Conservation (phyloP, 495 filamentous ascomycete genomes). For the Penicillium coprophilum region DNA sequence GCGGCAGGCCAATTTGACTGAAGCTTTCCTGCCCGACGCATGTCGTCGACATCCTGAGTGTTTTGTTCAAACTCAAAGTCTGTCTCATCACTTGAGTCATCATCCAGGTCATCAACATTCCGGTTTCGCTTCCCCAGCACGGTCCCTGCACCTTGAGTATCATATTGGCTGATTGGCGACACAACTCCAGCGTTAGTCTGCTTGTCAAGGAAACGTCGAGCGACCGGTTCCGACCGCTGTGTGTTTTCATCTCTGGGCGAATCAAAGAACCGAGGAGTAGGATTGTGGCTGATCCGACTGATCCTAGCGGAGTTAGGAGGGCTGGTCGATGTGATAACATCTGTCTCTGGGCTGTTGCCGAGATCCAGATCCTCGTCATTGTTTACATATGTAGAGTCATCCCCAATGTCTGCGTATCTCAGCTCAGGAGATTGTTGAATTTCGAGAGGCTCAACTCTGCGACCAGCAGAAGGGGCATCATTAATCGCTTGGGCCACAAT, state of each 20-base stretch:
- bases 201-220: constrained; percentile 3
- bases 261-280: constrained; percentile 12
- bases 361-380: constrained; percentile 20
- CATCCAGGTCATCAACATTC: background rate
- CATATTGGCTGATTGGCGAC: constrained; percentile 2
- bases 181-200: background rate
- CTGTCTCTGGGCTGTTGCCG: background rate
- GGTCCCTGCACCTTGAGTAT: background rate
- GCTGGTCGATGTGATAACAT: constrained; percentile 19
- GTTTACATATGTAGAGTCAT: constrained; percentile 15
- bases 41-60: background rate
- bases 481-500: background rate
- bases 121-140: background rate
- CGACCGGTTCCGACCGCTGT: background rate
- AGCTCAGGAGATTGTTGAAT: constrained; percentile 5
- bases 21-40: background rate
- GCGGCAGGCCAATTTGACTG: background rate
- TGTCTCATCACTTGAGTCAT: background rate
- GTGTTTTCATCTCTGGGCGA: constrained; percentile 1
- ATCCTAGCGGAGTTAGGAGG: constrained; percentile 24
- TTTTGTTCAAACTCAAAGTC: background rate
- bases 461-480: background rate
- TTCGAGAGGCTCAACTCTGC: background rate
- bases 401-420: constrained; percentile 2
- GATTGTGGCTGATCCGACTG: constrained; percentile 21